Base-by-base conservation (phyloP, 495 filamentous ascomycete genomes). In the Penicillium pancosmium region DNA sequence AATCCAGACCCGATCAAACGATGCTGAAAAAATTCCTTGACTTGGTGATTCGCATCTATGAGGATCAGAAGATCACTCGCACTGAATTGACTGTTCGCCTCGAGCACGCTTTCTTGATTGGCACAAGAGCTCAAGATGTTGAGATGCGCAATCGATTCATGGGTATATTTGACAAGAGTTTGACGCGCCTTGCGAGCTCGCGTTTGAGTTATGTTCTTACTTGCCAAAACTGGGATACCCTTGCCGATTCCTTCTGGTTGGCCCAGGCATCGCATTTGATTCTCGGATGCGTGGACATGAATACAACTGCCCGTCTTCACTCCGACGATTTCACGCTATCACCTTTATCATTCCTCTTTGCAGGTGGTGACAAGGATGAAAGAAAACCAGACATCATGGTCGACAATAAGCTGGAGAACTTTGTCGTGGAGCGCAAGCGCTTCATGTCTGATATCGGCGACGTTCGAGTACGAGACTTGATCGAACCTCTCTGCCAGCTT, bases 101-200 rank as follows among this genome's bases (percentile, higher is more conserved):
- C 79, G 95, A 99, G 75, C 93, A 96, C 71, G 94, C 95, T 13
- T 99, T 99, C 81, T 80, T 99, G 61, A 92, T 99, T 52, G 95
- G 95, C 36, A 93, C 92, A 2, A 78, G 95, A 70, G 94, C 93
- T 6, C 89, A 93, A 64, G 94, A 99, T 70, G 89, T 97, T 16
- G 91, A 96, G 51, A 96, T 97, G 92, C 88, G 95, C 27, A 96
- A 96, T 65, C 88, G 93, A 31, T 98, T 98, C 75, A 89, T 97
- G 84, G 82, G 79, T 21, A 96, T 99, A 60, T 97, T 98, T 57
- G 93, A 98, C 73, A 87, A 87, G 64, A 95, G 90, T 69, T 78
- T 97, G 58, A 92, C 91, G 4, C 90, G 91, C 56, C 88, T 91
- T 19, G 91, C 92, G 10, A 95, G 88, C 67, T 88, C 88, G 46